Evolutionary conservation across 2,329 filamentous ascomycete genomes (phyloP).

Genomic region (Trichoderma semiorbis): DNA sequence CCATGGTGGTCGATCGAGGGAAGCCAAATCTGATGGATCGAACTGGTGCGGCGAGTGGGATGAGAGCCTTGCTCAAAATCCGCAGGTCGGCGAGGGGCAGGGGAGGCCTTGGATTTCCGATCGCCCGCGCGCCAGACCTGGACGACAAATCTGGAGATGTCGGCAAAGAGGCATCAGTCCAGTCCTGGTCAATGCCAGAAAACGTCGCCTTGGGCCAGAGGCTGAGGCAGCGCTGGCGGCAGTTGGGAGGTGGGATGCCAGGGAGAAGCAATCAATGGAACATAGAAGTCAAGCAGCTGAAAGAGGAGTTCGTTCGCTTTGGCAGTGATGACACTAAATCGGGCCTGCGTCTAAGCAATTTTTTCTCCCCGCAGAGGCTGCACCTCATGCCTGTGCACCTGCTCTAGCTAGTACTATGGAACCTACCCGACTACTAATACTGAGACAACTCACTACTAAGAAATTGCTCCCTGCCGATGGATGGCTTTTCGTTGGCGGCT

Average conservation of each 20-base stretch:
- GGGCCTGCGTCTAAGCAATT: conserved; percentile 15
- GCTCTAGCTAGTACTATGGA: background rate
- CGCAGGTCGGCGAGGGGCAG: conserved; percentile 24
- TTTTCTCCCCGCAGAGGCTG: conserved; percentile 17
- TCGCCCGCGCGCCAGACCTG: conserved; percentile 27
- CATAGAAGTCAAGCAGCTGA: background rate
- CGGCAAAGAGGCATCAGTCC: conserved; percentile 33
- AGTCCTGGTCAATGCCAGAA: conserved; percentile 25
- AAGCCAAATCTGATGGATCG: conserved; percentile 8
- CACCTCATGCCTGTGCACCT: background rate
- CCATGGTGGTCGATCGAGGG: conserved; percentile 28
- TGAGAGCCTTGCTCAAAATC: conserved; percentile 18
- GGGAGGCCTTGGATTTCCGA: conserved; percentile 23
- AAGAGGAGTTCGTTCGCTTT: conserved; percentile 7
- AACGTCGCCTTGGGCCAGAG: conserved; percentile 22
- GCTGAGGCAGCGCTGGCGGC: conserved; percentile 9
- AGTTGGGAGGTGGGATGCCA: background rate
- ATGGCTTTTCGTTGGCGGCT: conserved; percentile 20
- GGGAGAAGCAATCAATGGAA: background rate
- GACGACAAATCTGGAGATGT: conserved; percentile 30
- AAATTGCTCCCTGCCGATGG: background rate
- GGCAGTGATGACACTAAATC: conserved; percentile 17
- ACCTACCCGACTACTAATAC: background rate
- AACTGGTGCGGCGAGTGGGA: background rate
- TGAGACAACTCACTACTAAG: background rate